Conservation (phyloP, 352 stramenopile species). For the Globisporangium carolinianum region DNA sequence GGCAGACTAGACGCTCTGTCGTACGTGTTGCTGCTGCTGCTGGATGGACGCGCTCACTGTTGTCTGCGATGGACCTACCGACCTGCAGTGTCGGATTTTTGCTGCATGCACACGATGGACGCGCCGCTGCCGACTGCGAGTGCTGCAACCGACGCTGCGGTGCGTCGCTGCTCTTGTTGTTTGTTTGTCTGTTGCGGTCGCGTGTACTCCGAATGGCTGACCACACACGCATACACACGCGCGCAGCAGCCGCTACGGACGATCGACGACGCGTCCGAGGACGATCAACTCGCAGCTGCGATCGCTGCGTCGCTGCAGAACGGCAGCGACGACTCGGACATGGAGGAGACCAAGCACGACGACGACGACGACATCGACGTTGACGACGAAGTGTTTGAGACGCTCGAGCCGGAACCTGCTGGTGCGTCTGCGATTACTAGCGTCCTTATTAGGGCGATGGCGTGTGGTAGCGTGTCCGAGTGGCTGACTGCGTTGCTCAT, state of each 20-base stretch:
- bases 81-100: slow-evolving; percentile 56
- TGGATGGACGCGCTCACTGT: neutral
- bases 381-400: slow-evolving; percentile 29
- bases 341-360: slow-evolving; percentile 8
- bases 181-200: too few species aligned
- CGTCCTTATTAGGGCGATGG: too few species aligned
- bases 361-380: slow-evolving; percentile 23
- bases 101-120: slow-evolving; percentile 43
- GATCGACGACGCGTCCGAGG: slow-evolving; percentile 62
- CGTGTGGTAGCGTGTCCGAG: too few species aligned
- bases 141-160: neutral
- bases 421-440: slow-evolving; percentile 19
- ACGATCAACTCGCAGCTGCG: slow-evolving; percentile 70
- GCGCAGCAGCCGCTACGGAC: neutral
- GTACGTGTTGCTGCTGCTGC: too few species aligned
- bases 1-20: too few species aligned
- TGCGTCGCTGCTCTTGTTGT: neutral
- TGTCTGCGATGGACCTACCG: neutral
- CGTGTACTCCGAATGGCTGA: too few species aligned
- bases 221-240: neutral
- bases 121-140: slow-evolving; percentile 1
- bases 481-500: too few species aligned
- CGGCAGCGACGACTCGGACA: slow-evolving; percentile 9
- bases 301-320: slow-evolving; percentile 75
- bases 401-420: slow-evolving; percentile 44